Percentiles rank a stretch among this genome's conserved stretches.
Conservation (phyloP, 2,329 filamentous ascomycete species). For the Cercospora sesami region DNA sequence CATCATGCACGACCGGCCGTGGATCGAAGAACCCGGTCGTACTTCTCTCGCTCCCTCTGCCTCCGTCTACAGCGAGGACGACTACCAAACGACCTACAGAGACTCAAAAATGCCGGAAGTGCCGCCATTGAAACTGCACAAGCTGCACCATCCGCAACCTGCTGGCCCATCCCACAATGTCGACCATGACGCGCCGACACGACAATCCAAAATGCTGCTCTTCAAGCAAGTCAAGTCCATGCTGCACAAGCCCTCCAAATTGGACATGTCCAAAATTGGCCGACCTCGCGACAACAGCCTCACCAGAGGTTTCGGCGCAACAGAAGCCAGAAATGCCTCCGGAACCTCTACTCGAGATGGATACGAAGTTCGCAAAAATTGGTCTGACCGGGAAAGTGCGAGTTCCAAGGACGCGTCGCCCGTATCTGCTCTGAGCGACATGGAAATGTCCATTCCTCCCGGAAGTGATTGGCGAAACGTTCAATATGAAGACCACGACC, state of each 20-base stretch:
- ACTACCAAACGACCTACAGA: conserved; percentile 18
- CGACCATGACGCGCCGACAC: conserved; percentile 30
- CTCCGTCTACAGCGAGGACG: conserved; percentile 43
- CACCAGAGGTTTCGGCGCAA: neutral
- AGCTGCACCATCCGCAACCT: conserved; percentile 27
- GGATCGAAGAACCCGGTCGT: conserved; percentile 23
- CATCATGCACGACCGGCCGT: conserved; percentile 35
- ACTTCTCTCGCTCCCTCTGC: conserved; percentile 38
- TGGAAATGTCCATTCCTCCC: conserved; percentile 16
- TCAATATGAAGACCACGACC: conserved; percentile 21
- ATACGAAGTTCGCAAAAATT: conserved; percentile 13
- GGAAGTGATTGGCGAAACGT: conserved; percentile 16
- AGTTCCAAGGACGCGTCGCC: conserved; percentile 13
- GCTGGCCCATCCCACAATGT: conserved; percentile 13
- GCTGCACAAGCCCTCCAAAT: conserved; percentile 34
- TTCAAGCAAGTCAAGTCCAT: conserved; percentile 39
- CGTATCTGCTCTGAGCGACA: conserved; percentile 26
- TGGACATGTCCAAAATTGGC: conserved; percentile 26
- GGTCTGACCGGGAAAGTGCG: conserved; percentile 5
- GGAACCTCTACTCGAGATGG: conserved; percentile 18
- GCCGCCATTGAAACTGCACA: conserved; percentile 25
- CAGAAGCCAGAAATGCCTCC: conserved; percentile 8
- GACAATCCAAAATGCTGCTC: conserved; percentile 34
- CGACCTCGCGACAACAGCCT: conserved; percentile 25
- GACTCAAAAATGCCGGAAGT: conserved; percentile 27